These are phyloP conservation scores for Saccharomycopsis capsularis DNA, from an alignment of 805 yeast species.

Conservation along the genomic window DNA sequence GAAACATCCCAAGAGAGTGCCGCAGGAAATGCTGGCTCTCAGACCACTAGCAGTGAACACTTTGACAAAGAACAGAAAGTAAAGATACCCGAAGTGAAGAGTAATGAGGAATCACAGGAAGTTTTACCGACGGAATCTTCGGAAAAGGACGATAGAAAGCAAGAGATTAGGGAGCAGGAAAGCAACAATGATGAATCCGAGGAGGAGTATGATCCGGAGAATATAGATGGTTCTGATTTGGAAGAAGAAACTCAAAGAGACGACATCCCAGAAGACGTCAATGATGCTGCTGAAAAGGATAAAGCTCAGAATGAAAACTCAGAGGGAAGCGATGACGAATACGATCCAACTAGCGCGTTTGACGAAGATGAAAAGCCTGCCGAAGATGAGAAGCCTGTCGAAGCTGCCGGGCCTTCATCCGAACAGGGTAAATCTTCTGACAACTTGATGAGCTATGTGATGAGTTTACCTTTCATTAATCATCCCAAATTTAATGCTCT, in stretches of 20 bases:
- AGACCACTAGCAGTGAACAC: too few relatives aligned
- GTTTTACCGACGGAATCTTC: background rate
- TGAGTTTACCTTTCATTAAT: slow-evolving; percentile 27
- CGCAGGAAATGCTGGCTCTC: too few relatives aligned
- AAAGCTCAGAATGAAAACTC: background rate
- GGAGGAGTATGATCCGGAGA: background rate
- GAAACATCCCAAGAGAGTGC: too few relatives aligned
- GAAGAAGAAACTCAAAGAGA: too few relatives aligned
- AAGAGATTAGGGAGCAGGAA: background rate
- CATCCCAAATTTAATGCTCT: slow-evolving; percentile 32
- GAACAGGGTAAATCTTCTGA: slow-evolving; percentile 8
- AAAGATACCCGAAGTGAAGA: background rate
- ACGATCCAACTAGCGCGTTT: background rate
- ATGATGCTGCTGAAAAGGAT: background rate
- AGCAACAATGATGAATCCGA: background rate
- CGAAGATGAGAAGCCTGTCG: slow-evolving; percentile 13
- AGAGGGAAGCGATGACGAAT: slow-evolving; percentile 7
- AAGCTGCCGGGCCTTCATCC: slow-evolving; percentile 4
- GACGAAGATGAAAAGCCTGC: slow-evolving; percentile 14
- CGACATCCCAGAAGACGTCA: background rate
- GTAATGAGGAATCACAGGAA: too few relatives aligned
- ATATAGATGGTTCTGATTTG: too few relatives aligned
- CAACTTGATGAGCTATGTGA: slow-evolving; percentile 27
- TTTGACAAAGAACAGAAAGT: too few relatives aligned
- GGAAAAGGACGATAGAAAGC: background rate